A percentile compares a stretch with the other conserved stretches of the same genome.
These are phyloP conservation scores for Fusarium udum DNA, from an alignment of 2,329 filamentous ascomycete species.

Conservation along the genomic window DNA sequence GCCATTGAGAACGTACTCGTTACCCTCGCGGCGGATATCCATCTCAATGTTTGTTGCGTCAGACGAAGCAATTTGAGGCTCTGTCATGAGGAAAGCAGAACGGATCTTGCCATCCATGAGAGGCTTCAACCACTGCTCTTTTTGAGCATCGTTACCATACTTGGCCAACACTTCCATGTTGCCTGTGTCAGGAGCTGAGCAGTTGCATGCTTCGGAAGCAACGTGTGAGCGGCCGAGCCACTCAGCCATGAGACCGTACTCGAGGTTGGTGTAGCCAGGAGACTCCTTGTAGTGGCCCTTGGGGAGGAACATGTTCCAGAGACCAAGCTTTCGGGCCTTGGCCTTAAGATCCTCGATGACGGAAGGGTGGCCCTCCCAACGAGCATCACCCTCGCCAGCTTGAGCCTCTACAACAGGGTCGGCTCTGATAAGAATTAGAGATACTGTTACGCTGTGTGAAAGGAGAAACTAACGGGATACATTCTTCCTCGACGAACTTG, in stretches of 20 bases:
- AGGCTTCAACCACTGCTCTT: constrained; percentile 82
- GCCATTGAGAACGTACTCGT: constrained; percentile 92
- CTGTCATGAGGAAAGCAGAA: constrained; percentile 93
- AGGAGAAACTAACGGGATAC: constrained; percentile 70
- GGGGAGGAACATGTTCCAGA: constrained; percentile 99
- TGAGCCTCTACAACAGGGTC: constrained; percentile 84
- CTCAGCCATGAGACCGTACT: constrained; percentile 98
- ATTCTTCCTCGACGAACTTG: constrained; percentile 97
- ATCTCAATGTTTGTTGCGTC: constrained; percentile 95
- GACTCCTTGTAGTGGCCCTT: constrained; percentile 96
- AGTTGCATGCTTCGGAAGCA: constrained; percentile 90
- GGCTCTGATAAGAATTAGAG: constrained; percentile 59
- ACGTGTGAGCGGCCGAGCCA: constrained; percentile 86
- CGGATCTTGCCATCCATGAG: constrained; percentile 86
- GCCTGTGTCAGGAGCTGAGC: constrained; percentile 88
- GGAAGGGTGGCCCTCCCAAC: constrained; percentile 82
- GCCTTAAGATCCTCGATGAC: constrained; percentile 90
- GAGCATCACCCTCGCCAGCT: constrained; percentile 76
- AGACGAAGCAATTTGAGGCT: constrained; percentile 86
- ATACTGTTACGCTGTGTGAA: not conserved
- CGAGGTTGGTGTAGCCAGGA: constrained; percentile 92
- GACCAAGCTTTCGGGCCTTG: constrained; percentile 81
- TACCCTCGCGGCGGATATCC: constrained; percentile 81
- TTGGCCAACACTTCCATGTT: constrained; percentile 97
- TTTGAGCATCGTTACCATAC: constrained; percentile 87